Percentiles rank a stretch among this genome's conserved stretches.
Evolutionary conservation across 371 early-diverging fungal species (phyloP).

Genomic region (Circinella umbellata): DNA sequence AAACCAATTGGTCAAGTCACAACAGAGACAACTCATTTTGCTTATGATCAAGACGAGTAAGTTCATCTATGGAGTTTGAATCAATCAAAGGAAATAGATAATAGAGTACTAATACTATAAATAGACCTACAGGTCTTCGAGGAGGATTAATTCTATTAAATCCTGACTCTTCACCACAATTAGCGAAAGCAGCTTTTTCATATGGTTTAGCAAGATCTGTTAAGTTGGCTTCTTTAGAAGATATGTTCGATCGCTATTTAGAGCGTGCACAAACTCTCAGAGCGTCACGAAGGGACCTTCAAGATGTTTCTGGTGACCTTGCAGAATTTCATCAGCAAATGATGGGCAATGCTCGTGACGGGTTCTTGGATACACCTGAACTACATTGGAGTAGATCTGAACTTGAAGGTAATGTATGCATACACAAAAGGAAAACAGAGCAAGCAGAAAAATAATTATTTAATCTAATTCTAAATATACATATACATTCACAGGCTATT

Average conservation of each 20-base stretch:
- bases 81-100: not conserved
- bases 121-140: conserved; percentile 35
- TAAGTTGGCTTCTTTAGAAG: conserved; percentile 29
- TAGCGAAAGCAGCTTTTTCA: conserved; percentile 38
- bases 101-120: not conserved
- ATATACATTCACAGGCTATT: conserved; percentile 10
- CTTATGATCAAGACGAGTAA: conserved; percentile 44
- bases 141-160: conserved; percentile 34
- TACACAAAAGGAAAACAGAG: no score
- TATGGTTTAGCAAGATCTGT: conserved; percentile 37
- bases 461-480: no score
- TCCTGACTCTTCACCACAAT: conserved; percentile 27
- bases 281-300: conserved; percentile 11
- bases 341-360: conserved; percentile 20
- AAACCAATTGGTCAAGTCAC: not conserved
- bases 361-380: conserved; percentile 31
- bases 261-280: not conserved
- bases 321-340: conserved; percentile 18
- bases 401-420: conserved; percentile 27
- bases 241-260: not conserved
- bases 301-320: conserved; percentile 10
- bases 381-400: conserved; percentile 36
- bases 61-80: not conserved
- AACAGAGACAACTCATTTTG: conserved; percentile 23
- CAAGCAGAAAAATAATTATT: no score